phyloP scores from a whole-genome alignment of 2,329 filamentous ascomycete genomes.

The Fusarium piperis region DNA sequence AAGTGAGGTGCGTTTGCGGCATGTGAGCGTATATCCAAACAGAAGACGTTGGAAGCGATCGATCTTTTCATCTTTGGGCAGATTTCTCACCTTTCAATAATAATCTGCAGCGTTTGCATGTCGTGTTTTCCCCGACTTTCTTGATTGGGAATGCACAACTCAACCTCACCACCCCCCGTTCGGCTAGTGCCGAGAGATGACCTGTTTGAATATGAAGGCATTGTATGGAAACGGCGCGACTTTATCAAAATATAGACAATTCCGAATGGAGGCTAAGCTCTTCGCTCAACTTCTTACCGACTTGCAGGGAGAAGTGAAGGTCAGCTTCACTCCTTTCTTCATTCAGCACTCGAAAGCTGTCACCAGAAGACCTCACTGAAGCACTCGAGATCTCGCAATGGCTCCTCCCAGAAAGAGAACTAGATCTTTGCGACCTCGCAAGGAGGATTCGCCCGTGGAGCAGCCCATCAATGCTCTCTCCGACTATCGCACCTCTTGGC shows the following conservation, averaged over 20 bases:
- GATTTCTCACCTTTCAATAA: neutral
- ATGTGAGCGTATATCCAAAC: constrained; percentile 17
- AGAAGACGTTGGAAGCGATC: constrained; percentile 3
- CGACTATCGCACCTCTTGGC: constrained; percentile 48
- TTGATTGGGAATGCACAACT: neutral
- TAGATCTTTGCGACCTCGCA: constrained; percentile 18
- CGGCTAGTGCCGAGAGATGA: neutral
- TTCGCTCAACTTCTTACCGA: neutral
- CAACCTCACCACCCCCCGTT: neutral
- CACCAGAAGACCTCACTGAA: neutral
- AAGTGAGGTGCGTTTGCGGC: constrained; percentile 41
- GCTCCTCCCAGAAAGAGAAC: constrained; percentile 31
- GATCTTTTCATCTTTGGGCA: neutral
- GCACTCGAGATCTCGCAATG: neutral
- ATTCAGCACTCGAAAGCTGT: neutral
- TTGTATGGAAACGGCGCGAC: neutral
- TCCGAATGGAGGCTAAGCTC: neutral
- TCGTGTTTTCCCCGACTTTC: neutral
- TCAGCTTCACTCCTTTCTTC: neutral
- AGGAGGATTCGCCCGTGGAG: constrained; percentile 28
- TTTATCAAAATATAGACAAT: neutral
- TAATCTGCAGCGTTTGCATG: constrained; percentile 2
- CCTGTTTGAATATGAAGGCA: neutral
- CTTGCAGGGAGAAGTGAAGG: neutral
- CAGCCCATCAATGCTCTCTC: constrained; percentile 41